Base-by-base conservation (phyloP, 805 yeast genomes). In the Cyberlindnera mrakii region DNA sequence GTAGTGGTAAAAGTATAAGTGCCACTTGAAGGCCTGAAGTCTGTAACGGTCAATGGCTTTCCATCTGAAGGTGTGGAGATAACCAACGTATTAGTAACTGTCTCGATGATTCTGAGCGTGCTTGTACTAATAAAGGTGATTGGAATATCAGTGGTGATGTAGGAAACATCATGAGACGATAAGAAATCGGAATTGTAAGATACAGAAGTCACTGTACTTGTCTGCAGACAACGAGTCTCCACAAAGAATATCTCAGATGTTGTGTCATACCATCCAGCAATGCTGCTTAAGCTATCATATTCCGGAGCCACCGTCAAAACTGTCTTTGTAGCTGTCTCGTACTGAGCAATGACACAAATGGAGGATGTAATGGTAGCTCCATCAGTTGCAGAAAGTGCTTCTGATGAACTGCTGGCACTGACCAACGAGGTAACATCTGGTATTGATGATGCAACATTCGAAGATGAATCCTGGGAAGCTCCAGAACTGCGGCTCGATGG, bases 291-390 rank as follows among this genome's bases (percentile, higher is more conserved):
- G 10, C 6, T 33, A 27, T 53, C 47, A 29, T 55, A 55, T 3
- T 37, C 43, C n/a, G 60, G 60, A 18, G 47, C 45, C n/a, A 43
- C 50, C 13, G 60, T 55, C 23, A 51, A 19, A 3, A 53, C 37
- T 6, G 45, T 46, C 32, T 50, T 52, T 1, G 55, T 50, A 4
- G 52, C 52, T 6, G 60, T 54, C 17, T 46, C 49, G 20, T 54
- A 54, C 37, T 49, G 53, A 16, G 57, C 57, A 35, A 50, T 40
- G 18, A 55, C 34, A 49, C 60, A 55, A 31, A 53, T 35, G 1
- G 49, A 30, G 0, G 58, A 51, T 1, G 54, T 42, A 7, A 47
- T 36, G 3, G 57, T 51, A 5, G 45, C 9, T 23, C 18, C 19
- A 31, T 35, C 16, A 14, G 33, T 30, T 30, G 33, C 15, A 10